Evolutionary conservation across 176 grass and related monocot species (phyloP).

Genomic region (Oryza punctata): DNA sequence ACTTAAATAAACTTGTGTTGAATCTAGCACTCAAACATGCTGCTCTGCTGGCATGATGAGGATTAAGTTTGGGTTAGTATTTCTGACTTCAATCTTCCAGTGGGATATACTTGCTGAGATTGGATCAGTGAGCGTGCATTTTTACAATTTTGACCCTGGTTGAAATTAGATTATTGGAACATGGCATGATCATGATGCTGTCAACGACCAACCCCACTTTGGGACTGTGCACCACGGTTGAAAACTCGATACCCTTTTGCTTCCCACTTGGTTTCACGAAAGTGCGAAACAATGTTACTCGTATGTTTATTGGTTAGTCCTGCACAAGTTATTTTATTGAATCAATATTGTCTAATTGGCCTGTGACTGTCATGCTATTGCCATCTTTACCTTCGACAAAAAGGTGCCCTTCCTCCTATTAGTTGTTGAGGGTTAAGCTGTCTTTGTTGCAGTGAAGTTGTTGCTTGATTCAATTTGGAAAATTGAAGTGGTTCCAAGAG

Average conservation of each 20-base stretch:
- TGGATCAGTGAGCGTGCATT: conserved; percentile 9
- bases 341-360: not conserved
- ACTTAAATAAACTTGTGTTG: not conserved
- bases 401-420: conserved; percentile 1
- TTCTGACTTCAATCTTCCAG: not conserved
- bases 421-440: not conserved
- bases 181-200: not conserved
- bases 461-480: not conserved
- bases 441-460: not conserved
- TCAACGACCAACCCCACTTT: not conserved
- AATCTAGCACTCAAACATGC: not conserved
- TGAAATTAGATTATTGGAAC: conserved; percentile 21
- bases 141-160: conserved; percentile 3
- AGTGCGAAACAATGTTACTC: not conserved
- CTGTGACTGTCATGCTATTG: not conserved
- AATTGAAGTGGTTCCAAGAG: not conserved
- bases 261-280: not conserved
- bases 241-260: conserved; percentile 31
- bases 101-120: not conserved
- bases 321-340: conserved; percentile 13
- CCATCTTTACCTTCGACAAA: not conserved
- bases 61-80: not conserved
- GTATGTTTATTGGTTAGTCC: not conserved
- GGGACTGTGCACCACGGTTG: not conserved
- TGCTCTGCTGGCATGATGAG: not conserved